Evolutionary conservation across 176 grass and related monocot species (phyloP).

Genomic region (Bothriochloa decipiens): DNA sequence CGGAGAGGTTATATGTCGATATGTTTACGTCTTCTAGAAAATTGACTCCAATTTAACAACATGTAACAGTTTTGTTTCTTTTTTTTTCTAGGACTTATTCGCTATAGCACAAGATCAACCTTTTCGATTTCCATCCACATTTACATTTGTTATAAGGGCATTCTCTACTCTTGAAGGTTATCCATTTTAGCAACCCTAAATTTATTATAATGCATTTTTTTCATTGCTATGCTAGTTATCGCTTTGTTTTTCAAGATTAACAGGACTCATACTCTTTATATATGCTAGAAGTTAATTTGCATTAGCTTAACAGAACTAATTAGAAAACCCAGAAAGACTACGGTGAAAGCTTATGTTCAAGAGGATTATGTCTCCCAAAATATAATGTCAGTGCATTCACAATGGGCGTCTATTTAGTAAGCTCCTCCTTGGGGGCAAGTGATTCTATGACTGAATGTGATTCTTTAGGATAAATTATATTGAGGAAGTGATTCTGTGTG

Average conservation of each 20-base stretch:
- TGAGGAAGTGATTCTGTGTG: not conserved
- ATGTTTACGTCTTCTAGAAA: not conserved
- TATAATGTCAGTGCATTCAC: not conserved
- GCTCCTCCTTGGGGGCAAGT: not conserved
- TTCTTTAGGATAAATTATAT: not conserved
- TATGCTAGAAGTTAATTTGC: not conserved
- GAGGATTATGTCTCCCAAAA: slow-evolving; percentile 26
- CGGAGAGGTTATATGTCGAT: slow-evolving; percentile 71
- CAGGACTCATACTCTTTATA: not conserved
- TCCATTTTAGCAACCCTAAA: slow-evolving; percentile 2
- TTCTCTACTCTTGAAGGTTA: slow-evolving; percentile 97
- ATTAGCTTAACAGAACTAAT: slow-evolving; percentile 4
- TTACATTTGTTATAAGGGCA: slow-evolving; percentile 94
- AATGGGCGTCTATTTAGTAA: not conserved
- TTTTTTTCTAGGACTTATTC: slow-evolving; percentile 83
- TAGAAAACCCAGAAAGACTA: slow-evolving; percentile 22
- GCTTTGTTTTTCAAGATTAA: not conserved
- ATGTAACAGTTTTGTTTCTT: slow-evolving; percentile 24
- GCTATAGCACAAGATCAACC: slow-evolving; percentile 96
- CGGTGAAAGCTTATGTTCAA: slow-evolving; percentile 8
- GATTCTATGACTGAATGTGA: not conserved
- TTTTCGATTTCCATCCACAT: slow-evolving; percentile 95
- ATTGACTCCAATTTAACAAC: not conserved
- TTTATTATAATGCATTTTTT: not conserved
- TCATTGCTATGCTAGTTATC: slow-evolving; percentile 11